Percentiles rank a stretch among this genome's conserved stretches.
Evolutionary conservation across 2,329 filamentous ascomycete species (phyloP).

Genomic region (Trichoderma simmonsii): DNA sequence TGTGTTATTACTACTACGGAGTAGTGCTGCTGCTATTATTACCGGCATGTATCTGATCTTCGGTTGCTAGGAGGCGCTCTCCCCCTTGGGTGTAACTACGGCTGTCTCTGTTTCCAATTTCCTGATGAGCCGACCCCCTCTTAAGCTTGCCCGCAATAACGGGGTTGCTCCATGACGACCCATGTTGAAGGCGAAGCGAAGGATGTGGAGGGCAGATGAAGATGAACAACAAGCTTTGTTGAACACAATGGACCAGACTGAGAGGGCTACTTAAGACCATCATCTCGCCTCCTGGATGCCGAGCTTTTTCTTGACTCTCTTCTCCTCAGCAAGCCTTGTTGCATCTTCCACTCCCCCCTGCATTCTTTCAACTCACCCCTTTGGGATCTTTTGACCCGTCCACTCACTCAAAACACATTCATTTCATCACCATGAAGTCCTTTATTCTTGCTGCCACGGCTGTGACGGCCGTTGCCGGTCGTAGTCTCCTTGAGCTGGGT

Average conservation of each 20-base stretch:
- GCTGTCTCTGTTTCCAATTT: constrained; percentile 22
- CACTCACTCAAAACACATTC: constrained; percentile 22
- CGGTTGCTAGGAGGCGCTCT: background rate
- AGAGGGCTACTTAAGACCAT: constrained; percentile 24
- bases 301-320: background rate
- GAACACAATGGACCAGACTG: background rate
- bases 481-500: constrained; percentile 14
- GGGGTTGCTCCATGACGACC: background rate
- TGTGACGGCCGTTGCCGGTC: constrained; percentile 20
- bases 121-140: constrained; percentile 7
- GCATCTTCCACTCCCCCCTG: constrained; percentile 3
- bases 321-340: constrained; percentile 16
- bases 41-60: constrained; percentile 7
- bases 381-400: constrained; percentile 23
- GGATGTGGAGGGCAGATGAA: background rate
- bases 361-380: constrained; percentile 17
- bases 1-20: background rate
- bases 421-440: constrained; percentile 26
- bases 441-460: constrained; percentile 23
- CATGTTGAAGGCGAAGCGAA: background rate
- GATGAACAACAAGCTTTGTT: background rate
- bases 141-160: background rate
- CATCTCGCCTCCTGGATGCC: constrained; percentile 14
- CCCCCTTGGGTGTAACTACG: background rate
- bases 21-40: background rate